Conservation (phyloP, 805 yeast species). For the Saccharomycopsis sp. region DNA sequence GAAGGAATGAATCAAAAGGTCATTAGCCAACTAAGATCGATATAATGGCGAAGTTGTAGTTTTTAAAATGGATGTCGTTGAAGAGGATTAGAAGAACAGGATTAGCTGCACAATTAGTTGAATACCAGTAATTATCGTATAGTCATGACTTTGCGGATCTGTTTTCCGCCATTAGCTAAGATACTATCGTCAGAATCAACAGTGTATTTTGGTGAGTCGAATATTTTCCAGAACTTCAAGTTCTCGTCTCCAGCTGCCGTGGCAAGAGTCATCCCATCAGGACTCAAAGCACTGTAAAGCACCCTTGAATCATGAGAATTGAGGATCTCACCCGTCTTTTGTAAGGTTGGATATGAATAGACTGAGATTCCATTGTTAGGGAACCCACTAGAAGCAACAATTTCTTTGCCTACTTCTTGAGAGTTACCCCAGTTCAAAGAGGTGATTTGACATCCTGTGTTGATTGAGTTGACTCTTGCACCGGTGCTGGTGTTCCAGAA, state of each 20-base stretch:
- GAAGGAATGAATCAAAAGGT: background rate
- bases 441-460: constrained; percentile 92
- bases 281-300: constrained; percentile 74
- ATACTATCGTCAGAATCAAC: constrained; percentile 26
- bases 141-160: constrained; percentile 46
- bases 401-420: constrained; percentile 64
- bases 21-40: background rate
- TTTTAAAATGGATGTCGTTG: no score
- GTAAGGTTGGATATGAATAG: constrained; percentile 79
- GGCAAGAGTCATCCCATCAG: constrained; percentile 84
- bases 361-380: constrained; percentile 80
- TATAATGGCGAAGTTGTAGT: no score
- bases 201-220: constrained; percentile 46
- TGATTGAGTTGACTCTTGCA: constrained; percentile 74
- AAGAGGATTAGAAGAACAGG: no score
- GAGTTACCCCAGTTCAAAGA: constrained; percentile 87
- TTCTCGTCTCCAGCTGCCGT: constrained; percentile 97
- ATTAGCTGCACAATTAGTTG: no score
- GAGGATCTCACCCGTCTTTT: constrained; percentile 78
- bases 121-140: no score
- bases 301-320: constrained; percentile 90
- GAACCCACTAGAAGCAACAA: constrained; percentile 90
- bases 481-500: constrained; percentile 96
- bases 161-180: constrained; percentile 35
- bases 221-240: constrained; percentile 88